Base-by-base conservation (phyloP, 768 basidiomycete genomes). In the Gautieria morchelliformis region DNA sequence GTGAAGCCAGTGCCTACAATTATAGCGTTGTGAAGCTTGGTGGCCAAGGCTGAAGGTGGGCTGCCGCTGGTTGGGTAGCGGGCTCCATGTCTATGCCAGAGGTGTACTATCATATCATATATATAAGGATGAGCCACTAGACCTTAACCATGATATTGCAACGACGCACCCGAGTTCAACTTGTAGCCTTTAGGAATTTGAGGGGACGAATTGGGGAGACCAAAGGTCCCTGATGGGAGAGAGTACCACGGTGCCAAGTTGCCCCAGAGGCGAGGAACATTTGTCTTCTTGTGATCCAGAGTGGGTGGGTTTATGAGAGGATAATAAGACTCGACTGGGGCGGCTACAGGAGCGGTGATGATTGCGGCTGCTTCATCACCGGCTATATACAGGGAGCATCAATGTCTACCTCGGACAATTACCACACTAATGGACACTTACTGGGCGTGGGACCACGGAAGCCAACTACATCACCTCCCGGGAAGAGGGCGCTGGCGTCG, bases 361-460 rank as follows among this genome's bases (percentile, higher is more conserved):
- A 91, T 78, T 37, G 89, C 71, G 3, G 76, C 87, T 1, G 88
- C 75, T 64, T 90, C 88, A 8, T 84, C 88, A 17, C 88, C 88
- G 0, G 88, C 55, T 57, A 37, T 33, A 24, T 3, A 30, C 22
- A 24, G 45, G 22, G 40, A 22, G 58, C 51, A 40, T 65, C 56
- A 15, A 63, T 62, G 46, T 27, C 39, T 15, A 15, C 35, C 35
- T 27, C 20, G 11, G 52, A 20, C 8, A 3, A 24, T 17, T 27
- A 27, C 53, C 20, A 58, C 45, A 1, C 35, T 4, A 37, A 37
- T 27, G 56, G 17, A 33, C 27, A 65, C 72, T 56, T 62, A 78
- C 78, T 79, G 0, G 76, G 74, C 2, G 78, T 79, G 15, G 78
- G 70, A 4, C 78, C 78, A 24, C 74, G 56, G 59, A 73, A 74